Evolutionary conservation across 805 yeast species (phyloP).

Genomic region (Ascoidea asiatica): DNA sequence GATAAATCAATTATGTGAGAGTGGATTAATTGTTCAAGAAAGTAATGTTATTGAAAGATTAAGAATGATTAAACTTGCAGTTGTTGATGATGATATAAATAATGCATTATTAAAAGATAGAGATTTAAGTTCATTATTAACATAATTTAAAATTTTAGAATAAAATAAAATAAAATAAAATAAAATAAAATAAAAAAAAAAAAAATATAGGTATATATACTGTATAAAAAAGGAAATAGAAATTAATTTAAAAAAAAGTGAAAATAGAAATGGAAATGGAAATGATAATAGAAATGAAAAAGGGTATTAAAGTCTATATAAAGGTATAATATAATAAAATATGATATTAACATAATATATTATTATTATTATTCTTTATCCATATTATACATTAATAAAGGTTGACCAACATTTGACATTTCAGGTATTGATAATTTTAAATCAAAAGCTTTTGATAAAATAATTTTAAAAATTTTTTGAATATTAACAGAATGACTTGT

Average conservation of each 20-base stretch:
- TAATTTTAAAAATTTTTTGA: constrained; percentile 85
- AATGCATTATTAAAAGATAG: constrained; percentile 47
- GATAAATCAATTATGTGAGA: constrained; percentile 58
- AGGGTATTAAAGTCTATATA: too few relatives aligned
- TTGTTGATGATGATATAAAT: constrained; percentile 58
- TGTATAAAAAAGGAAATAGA: too few relatives aligned
- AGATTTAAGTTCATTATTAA: constrained; percentile 20
- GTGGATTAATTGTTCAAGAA: constrained; percentile 65
- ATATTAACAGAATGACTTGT: constrained; percentile 87
- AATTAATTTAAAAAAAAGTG: too few relatives aligned
- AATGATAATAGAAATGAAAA: too few relatives aligned
- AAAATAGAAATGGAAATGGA: too few relatives aligned
- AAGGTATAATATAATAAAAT: too few relatives aligned
- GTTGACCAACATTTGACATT: constrained; percentile 80
- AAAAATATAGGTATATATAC: neutral
- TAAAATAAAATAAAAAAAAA: neutral
- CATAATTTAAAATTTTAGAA: constrained; percentile 15
- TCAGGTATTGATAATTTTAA: constrained; percentile 74
- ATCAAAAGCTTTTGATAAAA: constrained; percentile 84
- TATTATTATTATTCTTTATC: too few relatives aligned
- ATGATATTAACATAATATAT: too few relatives aligned
- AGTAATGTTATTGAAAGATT: constrained; percentile 55
- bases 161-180: neutral
- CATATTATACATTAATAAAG: constrained; percentile 54
- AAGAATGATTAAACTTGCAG: constrained; percentile 46